Base-by-base conservation (phyloP, 2,329 filamentous ascomycete species). In the Aspergillus phoenicis region DNA sequence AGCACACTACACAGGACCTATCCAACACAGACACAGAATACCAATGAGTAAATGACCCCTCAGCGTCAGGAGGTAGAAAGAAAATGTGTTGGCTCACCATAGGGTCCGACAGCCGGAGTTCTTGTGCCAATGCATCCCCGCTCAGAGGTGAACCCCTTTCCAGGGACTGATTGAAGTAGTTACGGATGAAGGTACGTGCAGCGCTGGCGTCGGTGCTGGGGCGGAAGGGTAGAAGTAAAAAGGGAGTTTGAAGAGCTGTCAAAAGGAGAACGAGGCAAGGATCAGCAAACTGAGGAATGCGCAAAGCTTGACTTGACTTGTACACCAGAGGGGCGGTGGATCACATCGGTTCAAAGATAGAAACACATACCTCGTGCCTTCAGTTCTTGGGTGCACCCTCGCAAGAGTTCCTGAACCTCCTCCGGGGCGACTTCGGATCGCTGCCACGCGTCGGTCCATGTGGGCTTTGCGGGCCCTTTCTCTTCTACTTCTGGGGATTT, bases 151-250 rank as follows among this genome's bases (percentile, higher is more conserved):
- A 71, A 38, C 89, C 81, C 60, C 82, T 83, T 62, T 89, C 83
- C 78, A 80, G 84, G 75, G 81, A 81, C 60, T 86, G 83, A 72
- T 90, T 90, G 81, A 97, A 99, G 79, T 92, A 98, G 78, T 94
- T 93, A 72, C 92, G 89, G 70, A 99, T 85, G 71, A 98, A 98
- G 22, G 90, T 94, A 74, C 93, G 91, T 63, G 96, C 93, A 56
- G 91, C 91, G 77, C 91, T 95, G 47, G 94, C 90, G 74, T 99
- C 93, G 65, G 93, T 95, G 28, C 91, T 92, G 22, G 94, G 95
- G 70, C 95, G 90, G 79, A 97, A 99, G 11, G 95, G 95, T 4
- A 99, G 85, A 8, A 99, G 88, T 28, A 98, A 85, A 77, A 99
- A 98, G 1, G 95, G 95, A 62, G 90, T 88, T 75, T 97, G 89